phyloP scores from a whole-genome alignment of 2,329 filamentous ascomycete species.

The Fusarium sarcochroum region DNA sequence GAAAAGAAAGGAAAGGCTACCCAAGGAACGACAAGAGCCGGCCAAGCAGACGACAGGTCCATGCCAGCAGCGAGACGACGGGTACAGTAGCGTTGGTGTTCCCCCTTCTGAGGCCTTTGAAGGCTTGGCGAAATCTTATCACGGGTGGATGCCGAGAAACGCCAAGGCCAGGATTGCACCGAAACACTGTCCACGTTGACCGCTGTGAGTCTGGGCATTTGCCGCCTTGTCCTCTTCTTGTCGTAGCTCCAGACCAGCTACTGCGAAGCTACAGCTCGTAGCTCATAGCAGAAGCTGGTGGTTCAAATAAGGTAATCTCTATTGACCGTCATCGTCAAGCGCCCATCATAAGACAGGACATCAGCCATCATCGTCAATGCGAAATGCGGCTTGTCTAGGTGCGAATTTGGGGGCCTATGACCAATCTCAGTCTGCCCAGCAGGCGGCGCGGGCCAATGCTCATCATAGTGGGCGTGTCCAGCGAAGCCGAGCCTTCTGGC shows the following conservation, averaged over 20 bases:
- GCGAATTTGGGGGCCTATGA: constrained; percentile 24
- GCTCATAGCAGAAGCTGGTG: constrained; percentile 8
- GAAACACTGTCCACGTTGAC: constrained; percentile 50
- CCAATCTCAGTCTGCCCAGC: constrained; percentile 31
- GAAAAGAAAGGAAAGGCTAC: constrained; percentile 32
- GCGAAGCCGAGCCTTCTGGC: constrained; percentile 40
- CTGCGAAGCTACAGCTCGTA: constrained; percentile 10
- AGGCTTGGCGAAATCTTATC: constrained; percentile 53
- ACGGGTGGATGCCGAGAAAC: constrained; percentile 51
- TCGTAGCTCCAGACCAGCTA: constrained; percentile 1
- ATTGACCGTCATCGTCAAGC: constrained; percentile 17
- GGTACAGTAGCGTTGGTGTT: constrained; percentile 47
- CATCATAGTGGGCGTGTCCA: constrained; percentile 26
- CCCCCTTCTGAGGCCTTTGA: constrained; percentile 51
- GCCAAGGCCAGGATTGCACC: constrained; percentile 49
- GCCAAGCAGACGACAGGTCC: constrained; percentile 41
- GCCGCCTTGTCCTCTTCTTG: constrained; percentile 22
- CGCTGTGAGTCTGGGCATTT: constrained; percentile 46
- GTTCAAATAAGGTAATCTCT: constrained; percentile 9
- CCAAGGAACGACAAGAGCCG: constrained; percentile 37
- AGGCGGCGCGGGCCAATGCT: constrained; percentile 37
- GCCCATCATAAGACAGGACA: constrained; percentile 19
- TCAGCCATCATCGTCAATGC: constrained; percentile 28
- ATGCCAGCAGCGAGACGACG: constrained; percentile 42
- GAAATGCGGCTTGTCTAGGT: constrained; percentile 4